A percentile compares a stretch with the other conserved stretches of the same genome.
phyloP scores from a whole-genome alignment of 1,139 yeast genomes.

The Geotrichum citri-aurantii region DNA sequence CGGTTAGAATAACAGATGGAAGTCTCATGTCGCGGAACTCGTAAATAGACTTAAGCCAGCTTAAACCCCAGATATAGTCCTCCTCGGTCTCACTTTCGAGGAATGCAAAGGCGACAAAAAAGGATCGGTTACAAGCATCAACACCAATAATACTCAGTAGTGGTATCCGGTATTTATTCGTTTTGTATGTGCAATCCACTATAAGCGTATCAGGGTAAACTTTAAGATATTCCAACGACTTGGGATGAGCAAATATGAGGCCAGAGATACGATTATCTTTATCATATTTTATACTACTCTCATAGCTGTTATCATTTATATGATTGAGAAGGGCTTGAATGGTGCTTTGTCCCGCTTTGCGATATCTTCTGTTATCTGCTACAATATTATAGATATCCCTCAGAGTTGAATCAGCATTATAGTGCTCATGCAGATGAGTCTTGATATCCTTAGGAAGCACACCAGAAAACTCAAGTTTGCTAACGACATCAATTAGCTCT shows the following conservation, averaged over 20 bases:
- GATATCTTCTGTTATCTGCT: neutral
- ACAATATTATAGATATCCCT: neutral
- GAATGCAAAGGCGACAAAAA: neutral
- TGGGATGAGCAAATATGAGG: neutral
- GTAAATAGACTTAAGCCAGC: neutral
- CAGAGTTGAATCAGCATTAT: neutral
- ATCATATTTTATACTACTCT: no score
- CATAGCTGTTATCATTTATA: no score
- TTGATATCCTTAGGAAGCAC: neutral
- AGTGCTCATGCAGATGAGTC: neutral
- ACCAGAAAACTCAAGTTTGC: neutral
- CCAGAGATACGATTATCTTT: neutral
- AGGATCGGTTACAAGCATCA: neutral
- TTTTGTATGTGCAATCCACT: neutral
- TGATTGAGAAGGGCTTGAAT: no score
- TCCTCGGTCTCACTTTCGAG: neutral
- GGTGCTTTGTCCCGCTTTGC: no score
- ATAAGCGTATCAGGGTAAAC: neutral
- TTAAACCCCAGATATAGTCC: neutral
- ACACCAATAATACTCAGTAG: neutral
- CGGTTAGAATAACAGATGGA: neutral
- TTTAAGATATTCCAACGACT: neutral
- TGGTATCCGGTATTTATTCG: neutral
- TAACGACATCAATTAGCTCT: neutral
- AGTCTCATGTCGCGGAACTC: neutral